Conservation (phyloP, 306 rosid genomes). For the Cyamopsis tetragonoloba region DNA sequence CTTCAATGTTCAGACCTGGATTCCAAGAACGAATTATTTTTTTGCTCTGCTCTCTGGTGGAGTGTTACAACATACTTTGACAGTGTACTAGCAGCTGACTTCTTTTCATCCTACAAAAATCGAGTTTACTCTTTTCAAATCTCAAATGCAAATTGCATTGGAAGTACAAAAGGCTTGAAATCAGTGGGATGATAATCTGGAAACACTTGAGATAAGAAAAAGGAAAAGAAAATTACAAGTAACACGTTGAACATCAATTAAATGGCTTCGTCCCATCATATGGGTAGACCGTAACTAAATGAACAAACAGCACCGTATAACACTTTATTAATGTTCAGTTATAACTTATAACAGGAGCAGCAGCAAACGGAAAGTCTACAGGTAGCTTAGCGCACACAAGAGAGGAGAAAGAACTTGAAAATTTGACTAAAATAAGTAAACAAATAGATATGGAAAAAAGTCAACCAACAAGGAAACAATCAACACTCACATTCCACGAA, state of each 20-base stretch:
- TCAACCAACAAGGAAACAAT: conserved; percentile 2
- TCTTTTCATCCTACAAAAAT: conserved; percentile 62
- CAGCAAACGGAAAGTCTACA: not conserved
- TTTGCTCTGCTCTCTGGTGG: conserved; percentile 65
- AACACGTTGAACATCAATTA: conserved; percentile 7
- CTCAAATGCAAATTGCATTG: conserved; percentile 2
- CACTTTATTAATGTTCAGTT: not conserved
- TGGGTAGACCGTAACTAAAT: not conserved
- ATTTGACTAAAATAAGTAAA: not conserved
- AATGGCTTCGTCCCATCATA: not conserved
- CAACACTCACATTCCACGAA: conserved; percentile 9
- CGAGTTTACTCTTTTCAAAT: conserved; percentile 5
- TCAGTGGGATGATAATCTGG: conserved; percentile 1
- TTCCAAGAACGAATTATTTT: conserved; percentile 53
- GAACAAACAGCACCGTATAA: not conserved
- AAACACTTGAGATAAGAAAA: not conserved
- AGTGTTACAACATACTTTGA: conserved; percentile 48
- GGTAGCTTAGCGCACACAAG: not conserved
- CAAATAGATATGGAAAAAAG: not conserved
- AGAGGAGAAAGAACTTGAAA: not conserved
- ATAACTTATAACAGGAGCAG: too few relatives aligned
- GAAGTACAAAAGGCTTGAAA: not conserved
- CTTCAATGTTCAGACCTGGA: conserved; percentile 54
- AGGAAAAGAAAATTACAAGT: not conserved
- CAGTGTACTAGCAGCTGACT: conserved; percentile 56